A percentile compares a stretch with the other conserved stretches of the same genome.
Conservation (phyloP, 306 rosid species). For the Vigna trinervia region DNA sequence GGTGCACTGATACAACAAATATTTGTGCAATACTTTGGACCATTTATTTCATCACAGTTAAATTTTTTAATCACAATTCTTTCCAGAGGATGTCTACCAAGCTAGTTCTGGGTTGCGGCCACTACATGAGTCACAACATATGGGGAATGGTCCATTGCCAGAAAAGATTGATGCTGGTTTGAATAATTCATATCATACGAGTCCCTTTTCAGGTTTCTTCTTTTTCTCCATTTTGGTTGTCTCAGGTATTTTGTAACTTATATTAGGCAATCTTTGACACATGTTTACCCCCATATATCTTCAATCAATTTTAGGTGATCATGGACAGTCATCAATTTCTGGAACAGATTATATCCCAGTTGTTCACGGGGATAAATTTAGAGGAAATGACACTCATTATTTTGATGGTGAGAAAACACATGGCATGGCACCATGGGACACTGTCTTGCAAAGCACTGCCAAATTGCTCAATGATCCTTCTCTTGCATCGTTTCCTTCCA, state of each 20-base stretch:
- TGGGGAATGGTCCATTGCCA: conserved; percentile 49
- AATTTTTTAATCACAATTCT: conserved; percentile 23
- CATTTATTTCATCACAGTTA: background rate
- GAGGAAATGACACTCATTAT: conserved; percentile 48
- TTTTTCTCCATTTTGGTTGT: conserved; percentile 25
- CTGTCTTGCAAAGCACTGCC: conserved; percentile 53
- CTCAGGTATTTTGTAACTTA: conserved; percentile 7
- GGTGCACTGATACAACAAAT: conserved; percentile 14
- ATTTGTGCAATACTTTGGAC: conserved; percentile 35
- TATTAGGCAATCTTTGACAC: conserved; percentile 21
- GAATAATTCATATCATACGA: conserved; percentile 40
- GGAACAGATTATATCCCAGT: conserved; percentile 57
- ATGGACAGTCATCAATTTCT: conserved; percentile 60
- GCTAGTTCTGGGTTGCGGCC: conserved; percentile 54
- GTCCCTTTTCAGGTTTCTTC: conserved; percentile 46
- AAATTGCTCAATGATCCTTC: conserved; percentile 61
- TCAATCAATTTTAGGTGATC: conserved; percentile 51
- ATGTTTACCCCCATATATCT: conserved; percentile 7
- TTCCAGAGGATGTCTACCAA: conserved; percentile 59
- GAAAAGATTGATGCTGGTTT: conserved; percentile 40
- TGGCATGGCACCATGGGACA: conserved; percentile 70
- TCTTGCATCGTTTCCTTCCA: conserved; percentile 54
- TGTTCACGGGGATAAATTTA: conserved; percentile 51
- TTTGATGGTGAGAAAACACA: conserved; percentile 57
- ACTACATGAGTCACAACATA: conserved; percentile 47